A percentile compares a stretch with the other conserved stretches of the same genome.
phyloP scores from a whole-genome alignment of 2,329 filamentous ascomycete species.

The Fusarium paranaense region DNA sequence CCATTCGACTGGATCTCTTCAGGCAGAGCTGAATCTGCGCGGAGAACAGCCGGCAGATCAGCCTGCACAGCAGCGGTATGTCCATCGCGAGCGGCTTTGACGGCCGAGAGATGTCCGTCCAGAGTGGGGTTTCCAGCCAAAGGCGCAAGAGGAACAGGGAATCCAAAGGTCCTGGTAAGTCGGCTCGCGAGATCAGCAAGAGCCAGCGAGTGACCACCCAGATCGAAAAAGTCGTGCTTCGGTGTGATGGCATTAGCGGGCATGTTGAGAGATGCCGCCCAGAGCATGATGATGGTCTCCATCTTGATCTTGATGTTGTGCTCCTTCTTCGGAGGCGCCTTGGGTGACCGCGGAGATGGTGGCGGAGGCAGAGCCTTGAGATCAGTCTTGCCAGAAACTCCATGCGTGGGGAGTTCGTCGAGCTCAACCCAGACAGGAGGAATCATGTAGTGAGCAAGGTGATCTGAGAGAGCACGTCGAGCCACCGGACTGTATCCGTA shows the following conservation, averaged over 20 bases:
- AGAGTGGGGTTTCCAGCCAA: slow-evolving; percentile 79
- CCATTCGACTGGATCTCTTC: slow-evolving; percentile 73
- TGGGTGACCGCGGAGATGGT: slow-evolving; percentile 61
- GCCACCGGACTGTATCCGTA: slow-evolving; percentile 78
- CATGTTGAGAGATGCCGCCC: slow-evolving; percentile 78
- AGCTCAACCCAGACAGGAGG: slow-evolving; percentile 82
- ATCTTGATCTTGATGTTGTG: slow-evolving; percentile 73
- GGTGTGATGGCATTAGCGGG: slow-evolving; percentile 71
- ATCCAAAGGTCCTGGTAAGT: slow-evolving; percentile 76
- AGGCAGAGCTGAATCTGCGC: slow-evolving; percentile 74
- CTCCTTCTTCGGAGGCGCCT: slow-evolving; percentile 55
- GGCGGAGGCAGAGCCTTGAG: slow-evolving; percentile 77
- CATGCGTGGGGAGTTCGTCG: slow-evolving; percentile 77
- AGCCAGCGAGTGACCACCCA: slow-evolving; percentile 82
- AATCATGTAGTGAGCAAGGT: slow-evolving; percentile 86
- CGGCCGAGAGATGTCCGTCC: slow-evolving; percentile 76
- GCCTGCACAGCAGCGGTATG: slow-evolving; percentile 81
- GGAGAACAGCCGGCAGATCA: slow-evolving; percentile 76
- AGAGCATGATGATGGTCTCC: slow-evolving; percentile 76
- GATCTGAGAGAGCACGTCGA: slow-evolving; percentile 71
- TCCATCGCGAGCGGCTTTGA: slow-evolving; percentile 77
- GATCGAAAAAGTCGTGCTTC: slow-evolving; percentile 83
- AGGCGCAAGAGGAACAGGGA: slow-evolving; percentile 76
- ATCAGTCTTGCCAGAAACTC: slow-evolving; percentile 83
- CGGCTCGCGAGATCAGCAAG: slow-evolving; percentile 82